phyloP scores from a whole-genome alignment of 2,329 filamentous ascomycete genomes.

The Arthrobotrys musiformis region DNA sequence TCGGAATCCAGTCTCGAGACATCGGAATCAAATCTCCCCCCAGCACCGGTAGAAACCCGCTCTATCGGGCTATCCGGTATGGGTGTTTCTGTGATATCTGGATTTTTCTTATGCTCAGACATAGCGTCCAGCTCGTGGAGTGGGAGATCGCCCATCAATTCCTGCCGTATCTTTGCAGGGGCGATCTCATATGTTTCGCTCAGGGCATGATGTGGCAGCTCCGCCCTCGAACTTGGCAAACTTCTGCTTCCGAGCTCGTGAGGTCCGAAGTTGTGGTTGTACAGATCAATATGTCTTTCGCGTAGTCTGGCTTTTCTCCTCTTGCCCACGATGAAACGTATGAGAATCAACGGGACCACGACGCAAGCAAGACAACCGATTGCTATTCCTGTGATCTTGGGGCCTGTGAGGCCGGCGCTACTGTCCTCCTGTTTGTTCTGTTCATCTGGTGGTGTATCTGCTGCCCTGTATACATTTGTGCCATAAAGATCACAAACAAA shows the following conservation, averaged over 20 bases:
- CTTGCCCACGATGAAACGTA: slow-evolving; percentile 43
- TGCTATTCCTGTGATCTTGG: slow-evolving; percentile 52
- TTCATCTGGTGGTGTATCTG: slow-evolving; percentile 20
- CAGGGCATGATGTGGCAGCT: slow-evolving; percentile 38
- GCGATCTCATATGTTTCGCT: slow-evolving; percentile 37
- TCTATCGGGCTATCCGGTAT: slow-evolving; percentile 53
- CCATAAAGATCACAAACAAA: slow-evolving; percentile 51
- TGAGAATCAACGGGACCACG: slow-evolving; percentile 37
- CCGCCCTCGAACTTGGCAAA: slow-evolving; percentile 45
- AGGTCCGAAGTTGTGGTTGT: slow-evolving; percentile 30
- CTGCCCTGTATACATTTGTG: slow-evolving; percentile 35
- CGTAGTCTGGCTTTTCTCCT: slow-evolving; percentile 39
- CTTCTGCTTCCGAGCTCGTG: slow-evolving; percentile 48
- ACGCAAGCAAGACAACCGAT: slow-evolving; percentile 51
- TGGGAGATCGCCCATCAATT: slow-evolving; percentile 38
- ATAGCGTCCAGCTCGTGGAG: slow-evolving; percentile 36
- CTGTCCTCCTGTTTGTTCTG: background rate
- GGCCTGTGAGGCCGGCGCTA: slow-evolving; percentile 19
- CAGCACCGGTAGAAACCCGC: slow-evolving; percentile 34
- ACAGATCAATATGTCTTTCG: slow-evolving; percentile 47
- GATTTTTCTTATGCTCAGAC: slow-evolving; percentile 11
- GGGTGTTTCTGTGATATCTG: slow-evolving; percentile 19
- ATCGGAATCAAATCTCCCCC: slow-evolving; percentile 47
- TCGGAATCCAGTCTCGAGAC: slow-evolving; percentile 50
- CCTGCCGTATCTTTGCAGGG: slow-evolving; percentile 42